Base-by-base conservation (phyloP, 1,284 basidiomycete genomes). In the Tylopilus sp. region DNA sequence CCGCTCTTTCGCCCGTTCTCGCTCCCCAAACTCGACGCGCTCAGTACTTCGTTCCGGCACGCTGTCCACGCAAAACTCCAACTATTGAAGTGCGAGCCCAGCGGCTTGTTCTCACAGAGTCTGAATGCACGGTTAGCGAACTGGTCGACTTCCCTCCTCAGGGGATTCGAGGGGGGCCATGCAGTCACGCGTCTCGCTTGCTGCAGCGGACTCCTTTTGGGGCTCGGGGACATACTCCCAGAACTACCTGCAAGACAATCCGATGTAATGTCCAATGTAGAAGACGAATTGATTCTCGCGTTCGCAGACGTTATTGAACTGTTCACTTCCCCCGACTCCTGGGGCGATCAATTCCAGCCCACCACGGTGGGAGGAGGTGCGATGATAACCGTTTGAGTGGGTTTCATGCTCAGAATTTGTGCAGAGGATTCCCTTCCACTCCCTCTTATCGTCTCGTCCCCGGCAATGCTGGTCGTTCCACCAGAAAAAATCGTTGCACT, bases 271-370 rank as follows among this genome's bases (percentile, higher is more conserved):
- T 68, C 67, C 3, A 64, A 59, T 41, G 73, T 83, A 6, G 83
- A 89, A 63, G 77, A 85, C 49, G 81, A 84, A 59, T 61, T 81
- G 23, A 72, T 89, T 15, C 70, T 89, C 28, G 77, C 82, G 4
- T 70, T 87, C 29, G 86, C 87, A 8, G 86, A 89, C 61, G 75
- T 81, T 8, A 77, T 87, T 63, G 86, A 89, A 55, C 62, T 73
- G n/a, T 79, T 82, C 54, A 52, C 40, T 9, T 68, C 61, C 11
- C 64, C 66, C 4, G 68, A 67, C 31, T 77, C 75, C 29, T 89
- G 86, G 86, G 79, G 82, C 59, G 74, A 69, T 41, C 84, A 89
- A 58, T 88, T 87, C 59, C 73, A 74, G 46, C 74, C 75, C 18
- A 67, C 68, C 15, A 68, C 71, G 6, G 71, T 77, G 54, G 69